Evolutionary conservation across 257 asterid genomes (phyloP).

Genomic region (Salvia hispanica): DNA sequence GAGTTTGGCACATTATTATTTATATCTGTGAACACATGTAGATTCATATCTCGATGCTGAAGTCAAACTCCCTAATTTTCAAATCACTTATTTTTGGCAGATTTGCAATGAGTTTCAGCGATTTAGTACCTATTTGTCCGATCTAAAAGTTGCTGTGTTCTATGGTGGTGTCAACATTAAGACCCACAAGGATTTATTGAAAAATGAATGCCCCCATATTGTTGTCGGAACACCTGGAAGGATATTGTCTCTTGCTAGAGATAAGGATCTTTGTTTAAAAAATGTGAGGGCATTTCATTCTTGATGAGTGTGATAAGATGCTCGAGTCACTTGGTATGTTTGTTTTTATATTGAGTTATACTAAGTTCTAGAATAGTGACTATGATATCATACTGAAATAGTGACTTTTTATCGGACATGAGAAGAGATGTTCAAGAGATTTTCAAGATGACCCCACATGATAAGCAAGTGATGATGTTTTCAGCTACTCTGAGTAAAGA

Average conservation of each 20-base stretch:
- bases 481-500: too few species aligned
- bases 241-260: constrained; percentile 44
- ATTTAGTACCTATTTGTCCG: constrained; percentile 47
- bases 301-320: constrained; percentile 56
- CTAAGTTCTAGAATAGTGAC: too few species aligned
- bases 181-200: constrained; percentile 45
- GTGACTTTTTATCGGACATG: constrained; percentile 53
- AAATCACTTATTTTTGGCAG: constrained; percentile 26
- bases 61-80: background rate
- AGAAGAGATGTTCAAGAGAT: constrained; percentile 80
- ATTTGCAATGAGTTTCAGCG: constrained; percentile 51
- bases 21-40: background rate
- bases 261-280: constrained; percentile 43
- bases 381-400: background rate
- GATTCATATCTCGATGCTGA: background rate
- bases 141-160: constrained; percentile 48
- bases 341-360: background rate
- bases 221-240: constrained; percentile 55
- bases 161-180: constrained; percentile 50
- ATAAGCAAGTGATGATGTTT: too few species aligned
- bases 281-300: constrained; percentile 49
- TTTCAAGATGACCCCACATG: constrained; percentile 83
- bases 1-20: background rate
- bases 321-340: constrained; percentile 46
- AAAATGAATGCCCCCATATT: constrained; percentile 52